Evolutionary conservation across 2,329 filamentous ascomycete genomes (phyloP).

Genomic region (Helotiales sp.): DNA sequence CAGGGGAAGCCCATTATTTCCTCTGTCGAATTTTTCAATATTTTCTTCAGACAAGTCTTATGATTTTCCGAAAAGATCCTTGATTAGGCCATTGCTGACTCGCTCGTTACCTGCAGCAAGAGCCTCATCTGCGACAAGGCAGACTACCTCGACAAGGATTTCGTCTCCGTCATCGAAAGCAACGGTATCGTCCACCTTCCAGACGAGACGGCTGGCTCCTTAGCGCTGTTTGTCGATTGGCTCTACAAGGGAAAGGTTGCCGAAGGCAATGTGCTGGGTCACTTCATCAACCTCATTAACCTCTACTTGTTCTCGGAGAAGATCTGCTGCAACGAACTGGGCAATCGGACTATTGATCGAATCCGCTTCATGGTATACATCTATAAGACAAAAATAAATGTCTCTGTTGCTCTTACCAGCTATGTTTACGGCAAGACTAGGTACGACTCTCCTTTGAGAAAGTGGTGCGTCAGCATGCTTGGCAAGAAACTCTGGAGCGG

Average conservation of each 20-base stretch:
- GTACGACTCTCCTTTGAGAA: too few species aligned
- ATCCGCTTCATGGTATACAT: background rate
- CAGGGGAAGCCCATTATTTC: too few species aligned
- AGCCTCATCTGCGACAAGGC: constrained; percentile 22
- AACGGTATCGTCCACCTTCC: constrained; percentile 18
- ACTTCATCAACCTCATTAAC: constrained; percentile 14
- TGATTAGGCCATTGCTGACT: too few species aligned
- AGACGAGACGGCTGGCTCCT: background rate
- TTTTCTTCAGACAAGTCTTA: too few species aligned
- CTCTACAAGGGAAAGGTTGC: constrained; percentile 8
- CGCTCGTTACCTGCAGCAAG: too few species aligned
- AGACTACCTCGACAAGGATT: constrained; percentile 23
- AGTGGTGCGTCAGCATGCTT: too few species aligned
- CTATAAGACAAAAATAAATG: background rate
- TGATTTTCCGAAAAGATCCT: too few species aligned
- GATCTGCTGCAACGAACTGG: background rate
- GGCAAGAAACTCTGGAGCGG: too few species aligned
- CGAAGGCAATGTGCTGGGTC: background rate
- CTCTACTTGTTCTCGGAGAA: constrained; percentile 23
- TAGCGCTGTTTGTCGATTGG: constrained; percentile 17
- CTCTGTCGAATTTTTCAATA: too few species aligned
- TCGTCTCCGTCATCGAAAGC: constrained; percentile 16
- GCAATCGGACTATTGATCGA: constrained; percentile 13
- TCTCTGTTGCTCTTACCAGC: background rate
- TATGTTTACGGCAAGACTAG: background rate